Base-by-base conservation (phyloP, 495 filamentous ascomycete genomes). In the Penicillium samsonianum region DNA sequence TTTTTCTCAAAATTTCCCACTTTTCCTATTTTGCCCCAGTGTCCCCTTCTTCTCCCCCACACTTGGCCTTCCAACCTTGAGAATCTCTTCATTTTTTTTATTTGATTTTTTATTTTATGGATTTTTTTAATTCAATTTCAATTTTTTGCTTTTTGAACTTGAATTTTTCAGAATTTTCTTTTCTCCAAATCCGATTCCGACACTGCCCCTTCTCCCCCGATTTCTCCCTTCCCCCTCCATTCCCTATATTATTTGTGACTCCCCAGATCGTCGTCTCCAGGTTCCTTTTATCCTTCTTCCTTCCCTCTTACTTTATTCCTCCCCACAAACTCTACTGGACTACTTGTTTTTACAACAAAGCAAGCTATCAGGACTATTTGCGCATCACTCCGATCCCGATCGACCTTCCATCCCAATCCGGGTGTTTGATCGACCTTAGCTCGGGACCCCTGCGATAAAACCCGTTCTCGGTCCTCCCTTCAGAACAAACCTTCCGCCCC, bases 191-290 rank as follows among this genome's bases (percentile, higher is more conserved):
- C 66, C 67, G 70, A 72, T 75, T 64, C 64, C 67, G 55, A 71
- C 61, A 31, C 57, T 62, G 59, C 58, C 61, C 63, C 59, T 67
- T 62, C 67, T 67, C 63, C 60, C 30, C 64, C 68, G 63, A 64
- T 67, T 67, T 61, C 69, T 73, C 70, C 71, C 70, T 72, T 72
- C 68, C 67, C 67, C 72, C 72, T 75, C 72, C 73, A 73, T 73
- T 75, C 68, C 61, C 59, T 64, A 74, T 74, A 66, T 73, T 70
- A 69, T 67, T 61, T 72, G 65, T 67, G 66, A 64, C 68, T 73
- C 73, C 69, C 72, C 67, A 67, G 64, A 67, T 67, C 65, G 59
- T 50, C 64, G 20, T 64, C 67, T 67, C 67, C 67, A 65, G 64
- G 59, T 70, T 72, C 50, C 50, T 53, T 48, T 54, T 61, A 28